These are phyloP conservation scores for Boletus sp. DNA, from an alignment of 768 basidiomycete species.

Conservation along the genomic window DNA sequence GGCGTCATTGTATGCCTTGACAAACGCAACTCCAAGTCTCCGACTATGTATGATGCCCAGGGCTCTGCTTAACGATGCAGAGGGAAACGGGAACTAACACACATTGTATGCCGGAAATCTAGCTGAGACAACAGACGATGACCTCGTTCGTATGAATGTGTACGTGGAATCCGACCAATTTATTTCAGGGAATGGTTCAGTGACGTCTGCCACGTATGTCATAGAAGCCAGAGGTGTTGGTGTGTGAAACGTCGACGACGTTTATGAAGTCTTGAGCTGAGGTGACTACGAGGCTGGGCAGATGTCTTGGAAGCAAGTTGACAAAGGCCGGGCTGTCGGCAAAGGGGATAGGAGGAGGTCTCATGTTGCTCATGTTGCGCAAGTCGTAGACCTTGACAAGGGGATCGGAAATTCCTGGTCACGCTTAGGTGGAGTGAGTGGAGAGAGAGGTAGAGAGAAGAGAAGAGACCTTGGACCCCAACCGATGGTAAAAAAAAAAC, in stretches of 20 bases:
- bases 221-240: conserved; percentile 68
- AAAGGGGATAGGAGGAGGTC: conserved; percentile 82
- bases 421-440: conserved; percentile 52
- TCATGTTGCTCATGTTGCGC: conserved; percentile 78
- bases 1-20: conserved; percentile 91
- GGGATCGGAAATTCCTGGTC: conserved; percentile 84
- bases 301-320: conserved; percentile 71
- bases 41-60: conserved; percentile 49
- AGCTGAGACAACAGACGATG: conserved; percentile 95
- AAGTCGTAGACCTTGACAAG: conserved; percentile 92
- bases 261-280: conserved; percentile 84
- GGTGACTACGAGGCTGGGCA: conserved; percentile 69
- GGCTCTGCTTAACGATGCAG: not conserved
- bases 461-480: conserved; percentile 70
- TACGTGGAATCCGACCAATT: conserved; percentile 85
- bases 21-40: conserved; percentile 83
- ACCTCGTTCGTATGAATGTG: conserved; percentile 95
- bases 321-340: conserved; percentile 86
- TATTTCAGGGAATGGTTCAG: conserved; percentile 65
- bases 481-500: conserved; percentile 79
- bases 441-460: not conserved
- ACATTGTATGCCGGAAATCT: conserved; percentile 96
- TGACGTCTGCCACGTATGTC: conserved; percentile 72
- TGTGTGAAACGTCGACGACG: conserved; percentile 78
- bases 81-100: conserved; percentile 26